Evolutionary conservation across 495 filamentous ascomycete species (phyloP), one percentile per base, ranked within the genome.

Genomic region (Neurospora sp.): DNA sequence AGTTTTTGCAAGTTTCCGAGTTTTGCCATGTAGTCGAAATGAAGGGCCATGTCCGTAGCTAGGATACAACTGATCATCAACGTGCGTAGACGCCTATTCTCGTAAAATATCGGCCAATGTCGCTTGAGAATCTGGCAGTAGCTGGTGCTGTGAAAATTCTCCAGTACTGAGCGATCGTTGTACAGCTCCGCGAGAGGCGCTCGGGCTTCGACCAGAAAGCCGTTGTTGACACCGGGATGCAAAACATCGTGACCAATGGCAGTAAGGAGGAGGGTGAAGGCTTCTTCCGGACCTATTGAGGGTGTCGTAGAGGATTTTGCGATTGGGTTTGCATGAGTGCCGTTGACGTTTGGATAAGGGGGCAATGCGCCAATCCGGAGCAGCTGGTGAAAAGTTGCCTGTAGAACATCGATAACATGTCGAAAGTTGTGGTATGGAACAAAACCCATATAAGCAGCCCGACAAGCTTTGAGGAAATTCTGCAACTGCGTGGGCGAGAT

Each of bases 381-480:
- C n/a, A 99, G 86, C 77, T 97, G 97, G 82, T 91, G 90, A 81
- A 98, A 99, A 45, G 92, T 86, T 4, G 96, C 96, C 82, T 99
- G 96, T 76, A 98, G 86, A 45, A 99, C 96, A 83, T 99, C 96
- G 70, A 96, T 89, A 8, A 96, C 96, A 80, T 99, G 96, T 69
- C 96, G 93, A 81, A 98, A 99, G 80, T 99, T 99, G 83, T 99
- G 96, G 78, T 98, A 99, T n/a, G 95, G 92, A 44, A 99, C 93
- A 80, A 97, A 97, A 69, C 87, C 89, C 78, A 98, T 97, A 82
- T 99, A 98, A 18, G 96, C 91, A 68, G 89, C 88, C 69, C 93
- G 90, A 78, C 93, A 92, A 74, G 94, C 93, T 61, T 94, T 84
- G 61, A 97, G 84, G 80, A 97, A 97, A 53, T 87, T 87, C 74